Evolutionary conservation across 805 yeast genomes (phyloP).

Genomic region (Saccharomycopsis sp.): DNA sequence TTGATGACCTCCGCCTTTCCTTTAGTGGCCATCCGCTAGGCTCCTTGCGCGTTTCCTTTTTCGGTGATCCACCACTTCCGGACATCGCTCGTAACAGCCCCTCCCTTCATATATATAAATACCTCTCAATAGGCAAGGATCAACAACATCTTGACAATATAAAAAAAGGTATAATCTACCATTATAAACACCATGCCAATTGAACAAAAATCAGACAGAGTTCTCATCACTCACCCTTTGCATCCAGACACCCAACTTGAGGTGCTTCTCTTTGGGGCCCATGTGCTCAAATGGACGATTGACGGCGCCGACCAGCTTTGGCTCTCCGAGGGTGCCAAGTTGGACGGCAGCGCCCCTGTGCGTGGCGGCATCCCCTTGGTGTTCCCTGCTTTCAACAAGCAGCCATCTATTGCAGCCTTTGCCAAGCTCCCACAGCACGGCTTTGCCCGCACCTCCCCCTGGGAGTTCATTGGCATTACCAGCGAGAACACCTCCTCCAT

Average conservation of each 20-base stretch:
- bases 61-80: no score
- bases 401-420: conserved; percentile 48
- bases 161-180: no score
- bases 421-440: conserved; percentile 88
- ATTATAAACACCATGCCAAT: conserved; percentile 6
- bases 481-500: conserved; percentile 56
- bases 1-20: no score
- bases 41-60: no score
- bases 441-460: conserved; percentile 78
- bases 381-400: conserved; percentile 86
- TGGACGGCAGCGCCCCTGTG: conserved; percentile 90
- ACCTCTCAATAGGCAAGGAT: no score
- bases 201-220: conserved; percentile 3
- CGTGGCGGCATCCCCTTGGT: conserved; percentile 97
- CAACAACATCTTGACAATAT: no score
- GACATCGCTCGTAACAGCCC: no score
- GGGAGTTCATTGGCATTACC: conserved; percentile 93
- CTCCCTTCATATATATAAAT: no score
- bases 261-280: conserved; percentile 82
- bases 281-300: conserved; percentile 72
- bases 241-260: conserved; percentile 46
- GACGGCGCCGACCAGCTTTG: conserved; percentile 74
- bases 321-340: conserved; percentile 65
- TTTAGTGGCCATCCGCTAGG: no score
- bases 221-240: conserved; percentile 8